Base-by-base conservation (phyloP, 2,329 filamentous ascomycete species). In the Acrocalymma vagum region DNA sequence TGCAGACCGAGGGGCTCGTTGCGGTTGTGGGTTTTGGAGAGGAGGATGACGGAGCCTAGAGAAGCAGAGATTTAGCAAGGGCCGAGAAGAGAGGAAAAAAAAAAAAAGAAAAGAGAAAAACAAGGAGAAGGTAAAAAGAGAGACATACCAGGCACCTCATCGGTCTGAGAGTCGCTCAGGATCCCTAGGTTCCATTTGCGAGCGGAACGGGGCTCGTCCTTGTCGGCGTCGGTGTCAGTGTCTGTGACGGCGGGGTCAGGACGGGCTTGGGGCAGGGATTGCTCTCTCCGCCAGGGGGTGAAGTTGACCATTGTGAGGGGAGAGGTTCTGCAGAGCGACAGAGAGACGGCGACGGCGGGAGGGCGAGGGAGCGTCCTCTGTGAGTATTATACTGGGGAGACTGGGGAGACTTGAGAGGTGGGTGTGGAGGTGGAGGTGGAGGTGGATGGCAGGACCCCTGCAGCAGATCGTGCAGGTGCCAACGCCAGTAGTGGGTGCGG, bases 91-190 rank as follows among this genome's bases (percentile, higher is more conserved):
- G 8, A 16, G n/a, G 7, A 29, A 18, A 16, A n/a, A n/a, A n/a
- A n/a, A 42, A n/a, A n/a, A n/a, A n/a, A n/a, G n/a, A n/a, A n/a
- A n/a, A n/a, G n/a, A n/a, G n/a, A n/a, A n/a, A n/a, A n/a, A n/a
- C 27, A 18, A 16, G 11, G 20, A 22, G 17, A 17, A 9, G 15
- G 15, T n/a, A 35, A 3, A n/a, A n/a, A 14, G 11, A 11, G 16
- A 16, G 13, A 51, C 80, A 50, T 73, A 91, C 89, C 90, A 53
- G 92, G 92, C 9, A 96, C 91, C 71, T 95, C 88, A 49, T 94
- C 87, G 0, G 91, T 96, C 42, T 86, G 69, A 31, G 75, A 82
- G 58, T 94, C 90, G 60, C 90, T 92, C 50, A 96, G 69, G 17
- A 96, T 88, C n/a, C 92, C 91, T 73, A 95, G 62, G 11, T 75